Conservation (phyloP, 192 early-diverging fungal genomes). For the Umbelopsis sp. region DNA sequence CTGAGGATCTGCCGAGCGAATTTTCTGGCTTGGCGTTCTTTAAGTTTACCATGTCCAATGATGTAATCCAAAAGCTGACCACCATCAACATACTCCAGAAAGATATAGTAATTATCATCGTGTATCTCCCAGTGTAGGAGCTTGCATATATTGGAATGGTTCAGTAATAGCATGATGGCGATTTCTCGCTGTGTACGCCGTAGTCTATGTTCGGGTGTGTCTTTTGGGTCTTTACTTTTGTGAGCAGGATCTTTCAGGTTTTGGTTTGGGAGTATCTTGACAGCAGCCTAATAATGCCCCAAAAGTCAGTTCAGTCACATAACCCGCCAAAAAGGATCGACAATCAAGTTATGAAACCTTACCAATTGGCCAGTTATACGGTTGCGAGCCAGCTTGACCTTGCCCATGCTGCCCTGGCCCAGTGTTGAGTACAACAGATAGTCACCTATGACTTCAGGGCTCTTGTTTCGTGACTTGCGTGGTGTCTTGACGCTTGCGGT, state of each 20-base stretch:
- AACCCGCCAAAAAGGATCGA: not conserved
- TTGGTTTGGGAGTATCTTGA: constrained; percentile 25
- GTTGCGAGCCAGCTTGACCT: constrained; percentile 35
- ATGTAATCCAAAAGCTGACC: constrained; percentile 87
- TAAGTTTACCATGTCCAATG: constrained; percentile 75
- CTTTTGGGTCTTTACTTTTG: constrained; percentile 37
- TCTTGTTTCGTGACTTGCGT: constrained; percentile 14
- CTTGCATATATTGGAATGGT: constrained; percentile 83
- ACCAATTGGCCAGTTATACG: constrained; percentile 13
- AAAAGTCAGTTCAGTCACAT: not conserved
- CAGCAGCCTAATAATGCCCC: constrained; percentile 1
- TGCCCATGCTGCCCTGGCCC: constrained; percentile 41
- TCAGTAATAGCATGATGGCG: constrained; percentile 72
- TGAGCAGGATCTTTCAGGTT: constrained; percentile 36
- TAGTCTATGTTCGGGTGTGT: constrained; percentile 45
- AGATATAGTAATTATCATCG: constrained; percentile 68
- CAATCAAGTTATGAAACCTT: not conserved
- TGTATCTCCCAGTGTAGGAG: constrained; percentile 68
- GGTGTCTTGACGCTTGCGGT: not conserved
- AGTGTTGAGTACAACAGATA: constrained; percentile 18
- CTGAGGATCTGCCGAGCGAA: constrained; percentile 78
- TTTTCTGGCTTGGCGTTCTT: constrained; percentile 74
- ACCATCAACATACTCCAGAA: constrained; percentile 79
- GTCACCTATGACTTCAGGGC: not conserved
- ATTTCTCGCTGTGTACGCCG: constrained; percentile 57